phyloP scores from a whole-genome alignment of 495 filamentous ascomycete genomes.

The Neurospora sp. region DNA sequence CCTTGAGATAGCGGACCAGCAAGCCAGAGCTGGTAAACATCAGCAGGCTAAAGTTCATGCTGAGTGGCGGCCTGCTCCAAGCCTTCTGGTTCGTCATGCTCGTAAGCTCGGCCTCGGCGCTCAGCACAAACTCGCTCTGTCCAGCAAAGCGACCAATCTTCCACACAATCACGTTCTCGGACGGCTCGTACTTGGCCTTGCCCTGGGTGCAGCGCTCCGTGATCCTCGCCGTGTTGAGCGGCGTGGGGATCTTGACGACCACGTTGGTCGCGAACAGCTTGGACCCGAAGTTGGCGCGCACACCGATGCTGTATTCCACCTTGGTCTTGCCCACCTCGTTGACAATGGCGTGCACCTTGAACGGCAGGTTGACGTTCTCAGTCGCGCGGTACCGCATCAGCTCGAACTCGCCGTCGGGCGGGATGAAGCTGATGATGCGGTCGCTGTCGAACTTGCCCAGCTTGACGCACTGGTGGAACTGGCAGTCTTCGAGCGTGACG shows the following conservation, averaged over 20 bases:
- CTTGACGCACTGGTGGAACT: constrained; percentile 99
- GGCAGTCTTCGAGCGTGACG: constrained; percentile 95
- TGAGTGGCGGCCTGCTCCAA: constrained; percentile 90
- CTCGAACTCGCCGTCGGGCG: constrained; percentile 97
- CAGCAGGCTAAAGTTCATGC: constrained; percentile 79
- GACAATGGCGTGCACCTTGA: constrained; percentile 98
- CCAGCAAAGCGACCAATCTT: constrained; percentile 97
- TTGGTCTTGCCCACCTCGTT: constrained; percentile 96
- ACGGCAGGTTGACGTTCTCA: constrained; percentile 97
- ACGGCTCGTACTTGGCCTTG: constrained; percentile 96
- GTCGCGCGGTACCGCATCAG: constrained; percentile 99
- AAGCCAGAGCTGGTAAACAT: constrained; percentile 97
- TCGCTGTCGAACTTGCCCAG: constrained; percentile 95
- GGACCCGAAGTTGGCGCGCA: constrained; percentile 90
- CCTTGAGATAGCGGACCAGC: constrained; percentile 91
- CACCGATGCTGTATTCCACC: constrained; percentile 96
- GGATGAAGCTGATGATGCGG: constrained; percentile 94
- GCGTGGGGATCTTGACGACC: constrained; percentile 88
- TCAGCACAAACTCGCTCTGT: constrained; percentile 88
- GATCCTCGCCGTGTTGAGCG: constrained; percentile 90
- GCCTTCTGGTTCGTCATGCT: constrained; percentile 98
- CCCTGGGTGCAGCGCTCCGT: constrained; percentile 91
- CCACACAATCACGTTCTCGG: constrained; percentile 97
- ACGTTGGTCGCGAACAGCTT: constrained; percentile 98
- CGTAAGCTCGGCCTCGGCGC: constrained; percentile 84